These are phyloP conservation scores for Sordariomycetes sp. DNA, from an alignment of 2,329 filamentous ascomycete genomes.

Conservation along the genomic window DNA sequence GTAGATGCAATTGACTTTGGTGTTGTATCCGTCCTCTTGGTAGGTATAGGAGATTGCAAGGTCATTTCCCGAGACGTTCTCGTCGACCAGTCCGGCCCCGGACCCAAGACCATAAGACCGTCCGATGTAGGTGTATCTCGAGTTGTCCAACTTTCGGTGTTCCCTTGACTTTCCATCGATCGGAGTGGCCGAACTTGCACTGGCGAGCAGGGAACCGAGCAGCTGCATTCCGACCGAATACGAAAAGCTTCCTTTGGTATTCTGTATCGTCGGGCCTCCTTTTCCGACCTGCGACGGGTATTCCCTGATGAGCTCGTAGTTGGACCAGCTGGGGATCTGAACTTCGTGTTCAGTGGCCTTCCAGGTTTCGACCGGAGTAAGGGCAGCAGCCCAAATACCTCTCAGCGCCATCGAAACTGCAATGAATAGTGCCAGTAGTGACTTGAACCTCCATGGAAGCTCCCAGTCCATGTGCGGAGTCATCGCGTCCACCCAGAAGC, in stretches of 20 bases:
- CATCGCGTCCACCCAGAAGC: not conserved
- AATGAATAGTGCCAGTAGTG: not conserved
- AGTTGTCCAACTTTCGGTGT: slow-evolving; percentile 15
- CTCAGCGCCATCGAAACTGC: not conserved
- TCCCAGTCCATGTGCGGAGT: slow-evolving; percentile 1
- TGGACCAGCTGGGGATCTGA: slow-evolving; percentile 10
- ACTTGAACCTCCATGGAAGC: not conserved
- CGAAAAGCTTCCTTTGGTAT: slow-evolving; percentile 11
- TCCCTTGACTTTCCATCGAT: slow-evolving; percentile 7
- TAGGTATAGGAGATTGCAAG: slow-evolving; percentile 17
- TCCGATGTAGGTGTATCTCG: slow-evolving; percentile 14
- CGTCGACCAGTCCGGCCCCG: slow-evolving; percentile 10
- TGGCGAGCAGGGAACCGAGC: slow-evolving; percentile 10
- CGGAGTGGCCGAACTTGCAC: slow-evolving; percentile 12
- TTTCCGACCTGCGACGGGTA: slow-evolving; percentile 12
- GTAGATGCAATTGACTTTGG: slow-evolving; percentile 23
- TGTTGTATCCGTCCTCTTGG: slow-evolving; percentile 20
- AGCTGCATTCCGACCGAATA: slow-evolving; percentile 15
- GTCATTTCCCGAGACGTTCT: slow-evolving; percentile 2
- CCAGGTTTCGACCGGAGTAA: slow-evolving; percentile 11
- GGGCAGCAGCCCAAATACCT: slow-evolving; percentile 11
- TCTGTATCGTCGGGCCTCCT: slow-evolving; percentile 9
- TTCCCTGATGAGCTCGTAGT: slow-evolving; percentile 10
- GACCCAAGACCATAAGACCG: slow-evolving; percentile 16
- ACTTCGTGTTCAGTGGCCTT: slow-evolving; percentile 7